Base-by-base conservation (phyloP, 1,284 basidiomycete genomes). In the Ceratobasidium theobromae region DNA sequence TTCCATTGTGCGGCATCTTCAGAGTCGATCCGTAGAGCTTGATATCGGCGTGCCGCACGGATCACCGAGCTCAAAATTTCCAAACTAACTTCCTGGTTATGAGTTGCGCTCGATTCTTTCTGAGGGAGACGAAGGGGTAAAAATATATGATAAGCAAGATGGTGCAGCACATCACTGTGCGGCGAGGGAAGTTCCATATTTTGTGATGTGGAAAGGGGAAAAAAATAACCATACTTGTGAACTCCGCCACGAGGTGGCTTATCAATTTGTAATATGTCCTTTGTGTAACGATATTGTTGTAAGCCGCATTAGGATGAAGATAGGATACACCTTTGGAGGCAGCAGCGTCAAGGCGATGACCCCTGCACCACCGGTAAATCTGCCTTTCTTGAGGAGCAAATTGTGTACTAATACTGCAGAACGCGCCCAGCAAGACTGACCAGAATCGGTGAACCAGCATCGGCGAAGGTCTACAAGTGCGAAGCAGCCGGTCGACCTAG, bases 101-200 rank as follows among this genome's bases (percentile, higher is more conserved):
- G 9, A 25, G 38, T 16, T 64, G 23, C 35, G 12, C 8, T 11
- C 25, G 48, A 35, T 2, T 38, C 48, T 40, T 51, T 23, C 21
- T 64, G 46, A 2, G 48, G 58, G 11, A 51, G 14, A 9, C 49
- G 4, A 8, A 49, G 58, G 21, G 58, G 58, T 30, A 64, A 9
- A 40, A 64, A 64, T 11, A 64, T 48, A 52, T 62, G 58, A 30
- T 62, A 51, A 0, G 35, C 48, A 8, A 41, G 5, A 16, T 52
- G 18, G n/a, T 23, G 6, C 2, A 60, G 45, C 6, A 21, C 35
- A 8, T 38, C 8, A 6, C 6, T 16, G 35, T 16, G 35, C 35
- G 35, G 16, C 16, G 35, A 38, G 35, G 8, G 35, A 8, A 16
- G 35, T 8, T 38, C 35, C 35, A 38, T 38, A 38, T 38, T 16